Conservation (phyloP, 202 grass and related monocot genomes). For the Zizania palustris region DNA sequence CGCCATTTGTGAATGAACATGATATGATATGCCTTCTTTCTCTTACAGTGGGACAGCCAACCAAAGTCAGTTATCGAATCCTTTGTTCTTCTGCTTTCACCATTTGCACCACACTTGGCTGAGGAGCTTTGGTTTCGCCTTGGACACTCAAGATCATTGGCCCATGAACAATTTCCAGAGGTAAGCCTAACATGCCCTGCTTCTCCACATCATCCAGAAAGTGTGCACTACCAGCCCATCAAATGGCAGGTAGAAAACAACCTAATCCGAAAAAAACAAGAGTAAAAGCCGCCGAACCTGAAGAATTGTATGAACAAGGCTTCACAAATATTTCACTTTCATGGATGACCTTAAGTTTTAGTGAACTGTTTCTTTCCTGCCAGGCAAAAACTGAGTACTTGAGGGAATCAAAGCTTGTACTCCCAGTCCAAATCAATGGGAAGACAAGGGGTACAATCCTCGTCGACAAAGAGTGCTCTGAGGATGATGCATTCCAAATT, state of each 20-base stretch:
- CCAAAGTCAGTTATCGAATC: conserved; percentile 66
- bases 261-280: not conserved
- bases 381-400: conserved; percentile 83
- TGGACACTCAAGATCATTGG: conserved; percentile 70
- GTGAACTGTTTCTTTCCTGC: conserved; percentile 23
- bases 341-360: not conserved
- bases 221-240: not conserved
- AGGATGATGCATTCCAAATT: conserved; percentile 70
- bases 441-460: conserved; percentile 91
- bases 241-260: conserved; percentile 3
- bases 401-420: conserved; percentile 75
- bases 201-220: not conserved
- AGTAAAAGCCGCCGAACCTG: not conserved
- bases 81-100: conserved; percentile 86
- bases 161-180: conserved; percentile 84
- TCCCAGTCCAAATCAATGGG: conserved; percentile 94
- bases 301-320: not conserved
- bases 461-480: conserved; percentile 77
- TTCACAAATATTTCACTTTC: not conserved
- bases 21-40: conserved; percentile 29
- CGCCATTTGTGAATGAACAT: conserved; percentile 5
- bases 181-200: conserved; percentile 40
- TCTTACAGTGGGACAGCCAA: conserved; percentile 77
- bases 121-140: conserved; percentile 97
- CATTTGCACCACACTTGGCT: conserved; percentile 87